Percentiles rank a stretch among this genome's conserved stretches.
Conservation (phyloP, 441 rosid species). For the Erodium texanum region DNA sequence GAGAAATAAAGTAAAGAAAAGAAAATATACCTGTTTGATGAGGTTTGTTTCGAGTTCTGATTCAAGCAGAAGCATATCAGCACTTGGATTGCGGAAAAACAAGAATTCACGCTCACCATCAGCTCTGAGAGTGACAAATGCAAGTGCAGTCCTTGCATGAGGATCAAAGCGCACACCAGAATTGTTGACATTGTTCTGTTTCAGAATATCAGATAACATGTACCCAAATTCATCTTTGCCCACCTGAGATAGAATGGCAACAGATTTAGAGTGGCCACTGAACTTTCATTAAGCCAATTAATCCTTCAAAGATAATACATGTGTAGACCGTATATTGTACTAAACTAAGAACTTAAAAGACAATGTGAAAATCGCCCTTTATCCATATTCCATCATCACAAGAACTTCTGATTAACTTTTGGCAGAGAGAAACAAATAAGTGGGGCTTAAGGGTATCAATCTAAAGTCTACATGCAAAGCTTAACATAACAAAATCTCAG, state of each 20-base stretch:
- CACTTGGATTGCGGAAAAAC: constrained; percentile 97
- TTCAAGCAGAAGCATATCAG: constrained; percentile 89
- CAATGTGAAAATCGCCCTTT: background rate
- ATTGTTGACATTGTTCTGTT: constrained; percentile 66
- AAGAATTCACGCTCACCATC: constrained; percentile 99
- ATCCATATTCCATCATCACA: background rate
- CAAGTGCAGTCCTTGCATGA: constrained; percentile 79
- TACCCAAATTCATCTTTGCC: constrained; percentile 94
- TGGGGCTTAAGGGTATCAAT: no score
- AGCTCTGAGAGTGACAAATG: constrained; percentile 78
- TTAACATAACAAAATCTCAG: background rate
- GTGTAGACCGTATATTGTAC: background rate
- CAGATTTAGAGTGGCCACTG: background rate
- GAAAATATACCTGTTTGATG: constrained; percentile 50
- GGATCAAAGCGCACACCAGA: constrained; percentile 77
- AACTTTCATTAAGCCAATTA: background rate
- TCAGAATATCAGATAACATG: constrained; percentile 74
- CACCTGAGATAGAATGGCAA: constrained; percentile 34
- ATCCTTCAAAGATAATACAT: no score
- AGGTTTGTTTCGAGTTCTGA: constrained; percentile 68
- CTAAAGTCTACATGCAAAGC: background rate
- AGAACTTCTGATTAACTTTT: background rate
- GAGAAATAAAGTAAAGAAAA: background rate
- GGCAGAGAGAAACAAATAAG: background rate
- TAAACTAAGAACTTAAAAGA: background rate